Evolutionary conservation across 768 basidiomycete genomes (phyloP), one percentile per base, ranked within the genome.

Genomic region (Leccinellum luteum): DNA sequence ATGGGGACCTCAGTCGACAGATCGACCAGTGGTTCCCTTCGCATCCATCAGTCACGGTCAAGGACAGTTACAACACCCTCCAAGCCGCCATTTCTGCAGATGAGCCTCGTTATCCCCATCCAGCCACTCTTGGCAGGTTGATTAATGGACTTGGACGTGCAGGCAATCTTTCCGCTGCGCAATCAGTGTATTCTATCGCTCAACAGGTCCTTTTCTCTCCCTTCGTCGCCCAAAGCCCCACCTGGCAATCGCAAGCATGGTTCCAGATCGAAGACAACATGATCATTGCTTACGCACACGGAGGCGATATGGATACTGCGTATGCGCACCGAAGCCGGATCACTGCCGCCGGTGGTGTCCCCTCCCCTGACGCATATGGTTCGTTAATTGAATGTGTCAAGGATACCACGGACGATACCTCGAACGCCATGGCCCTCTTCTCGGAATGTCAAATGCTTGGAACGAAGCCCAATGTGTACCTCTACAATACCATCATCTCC

Each of bases 401-500:
- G 74, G 94, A 98, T 62, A 97, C 96, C 21, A 98, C 97, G 12
- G 96, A 98, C 72, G 96, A 98, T 65, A 89, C 94, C 0, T 81
- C 86, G 3, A 91, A 94, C 61, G 95, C 94, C 0, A 77, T 94
- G 72, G 81, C 85, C 30, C 81, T 98, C 30, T 98, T 88, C 76
- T 76, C 86, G 28, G 95, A 99, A 72, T 81, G 89, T 21, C 81
- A 85, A 59, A 71, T 75, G 45, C 81, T 83, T 27, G 85, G 85
- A 9, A 90, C 96, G 38, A 63, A 66, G 31, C 89, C 93, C 15
- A 94, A 92, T 67, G 79, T 88, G 48, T 99, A 89, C 75, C 82
- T 99, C 38, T 99, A 90, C 79, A 98, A 99, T 78, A 98, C 92
- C 64, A 89, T 95, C 75, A 98, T 99, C 74, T 94, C 92, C 61